phyloP scores from a whole-genome alignment of 441 rosid species.

The Erodium moschatum region DNA sequence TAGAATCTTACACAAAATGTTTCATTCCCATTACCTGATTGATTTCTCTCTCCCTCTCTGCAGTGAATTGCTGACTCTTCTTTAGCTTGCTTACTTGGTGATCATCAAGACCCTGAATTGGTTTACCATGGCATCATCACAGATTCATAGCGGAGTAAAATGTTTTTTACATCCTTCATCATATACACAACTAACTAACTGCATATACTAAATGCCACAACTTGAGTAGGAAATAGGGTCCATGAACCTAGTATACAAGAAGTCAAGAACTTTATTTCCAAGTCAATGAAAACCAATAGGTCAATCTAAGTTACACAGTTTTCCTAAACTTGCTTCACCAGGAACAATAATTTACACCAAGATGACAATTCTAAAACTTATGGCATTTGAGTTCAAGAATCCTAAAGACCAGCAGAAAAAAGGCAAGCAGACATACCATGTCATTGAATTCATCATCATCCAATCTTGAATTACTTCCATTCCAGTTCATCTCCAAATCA shows the following conservation, averaged over 20 bases:
- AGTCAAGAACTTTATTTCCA: background rate
- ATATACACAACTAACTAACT: background rate
- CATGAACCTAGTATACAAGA: background rate
- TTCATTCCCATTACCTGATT: background rate
- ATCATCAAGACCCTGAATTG: background rate
- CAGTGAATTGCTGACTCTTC: conserved; percentile 1
- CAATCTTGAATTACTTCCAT: background rate
- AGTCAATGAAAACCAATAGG: background rate
- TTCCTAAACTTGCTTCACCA: background rate
- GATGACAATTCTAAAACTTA: background rate
- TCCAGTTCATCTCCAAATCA: conserved; percentile 18
- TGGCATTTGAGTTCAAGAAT: background rate
- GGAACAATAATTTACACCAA: background rate
- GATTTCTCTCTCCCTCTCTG: conserved; percentile 7
- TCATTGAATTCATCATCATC: conserved; percentile 20
- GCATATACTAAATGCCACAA: background rate
- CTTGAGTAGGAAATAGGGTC: background rate
- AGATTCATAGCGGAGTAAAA: background rate
- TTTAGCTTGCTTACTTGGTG: conserved; percentile 9
- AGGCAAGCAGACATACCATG: conserved; percentile 5
- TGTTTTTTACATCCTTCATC: background rate
- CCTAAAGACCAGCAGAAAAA: background rate
- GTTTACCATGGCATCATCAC: background rate
- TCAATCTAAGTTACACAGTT: background rate
- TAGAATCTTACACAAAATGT: background rate